Evolutionary conservation across 805 yeast genomes (phyloP).

Genomic region (Naumovozyma dairenensis): DNA sequence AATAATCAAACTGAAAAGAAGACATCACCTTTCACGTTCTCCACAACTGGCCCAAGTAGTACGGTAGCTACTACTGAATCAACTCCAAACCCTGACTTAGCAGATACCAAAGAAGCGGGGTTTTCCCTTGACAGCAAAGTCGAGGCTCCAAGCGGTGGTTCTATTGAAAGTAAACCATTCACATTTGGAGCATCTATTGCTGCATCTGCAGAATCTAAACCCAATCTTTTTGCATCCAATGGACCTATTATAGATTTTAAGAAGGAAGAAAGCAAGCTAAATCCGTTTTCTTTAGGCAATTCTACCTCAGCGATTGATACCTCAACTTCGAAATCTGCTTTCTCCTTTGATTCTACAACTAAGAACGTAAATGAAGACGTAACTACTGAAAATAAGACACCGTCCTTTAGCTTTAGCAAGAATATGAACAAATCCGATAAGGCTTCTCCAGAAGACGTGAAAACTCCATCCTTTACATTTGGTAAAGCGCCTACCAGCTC

Average conservation of each 20-base stretch:
- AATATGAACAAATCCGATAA: not conserved
- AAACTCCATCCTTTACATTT: constrained; percentile 19
- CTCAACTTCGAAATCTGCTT: constrained; percentile 11
- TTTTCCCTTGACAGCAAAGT: no score
- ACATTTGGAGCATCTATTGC: no score
- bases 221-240: no score
- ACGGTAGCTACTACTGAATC: no score
- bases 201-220: no score
- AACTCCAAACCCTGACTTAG: no score
- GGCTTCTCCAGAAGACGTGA: not conserved
- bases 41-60: constrained; percentile 1
- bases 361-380: not conserved
- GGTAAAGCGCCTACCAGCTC: constrained; percentile 5
- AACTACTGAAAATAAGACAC: constrained; percentile 2
- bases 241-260: no score
- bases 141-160: no score
- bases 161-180: constrained; percentile 5
- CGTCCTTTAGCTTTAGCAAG: constrained; percentile 5
- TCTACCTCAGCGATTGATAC: not conserved
- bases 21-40: not conserved
- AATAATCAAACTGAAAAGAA: constrained; percentile 4
- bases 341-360: constrained; percentile 16
- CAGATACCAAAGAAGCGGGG: no score
- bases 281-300: constrained; percentile 1
- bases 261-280: not conserved